Percentiles rank a stretch among this genome's conserved stretches.
Evolutionary conservation across 2,329 filamentous ascomycete genomes (phyloP).

Genomic region (Trichophyton verrucosum): DNA sequence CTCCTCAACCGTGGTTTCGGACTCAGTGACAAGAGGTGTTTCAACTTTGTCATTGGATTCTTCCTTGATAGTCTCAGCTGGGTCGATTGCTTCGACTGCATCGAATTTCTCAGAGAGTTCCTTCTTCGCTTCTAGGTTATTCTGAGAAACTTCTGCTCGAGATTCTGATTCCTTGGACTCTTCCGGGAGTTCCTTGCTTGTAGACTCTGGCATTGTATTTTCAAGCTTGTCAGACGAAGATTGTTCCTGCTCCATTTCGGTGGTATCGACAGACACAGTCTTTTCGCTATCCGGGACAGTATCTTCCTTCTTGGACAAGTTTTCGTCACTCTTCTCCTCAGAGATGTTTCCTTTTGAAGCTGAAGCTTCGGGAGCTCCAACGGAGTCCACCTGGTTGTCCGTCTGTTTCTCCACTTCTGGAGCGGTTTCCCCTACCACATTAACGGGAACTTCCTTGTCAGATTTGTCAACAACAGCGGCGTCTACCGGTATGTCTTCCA

Average conservation of each 20-base stretch:
- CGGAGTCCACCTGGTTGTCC: neutral
- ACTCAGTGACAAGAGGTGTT: neutral
- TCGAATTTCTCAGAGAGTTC: neutral
- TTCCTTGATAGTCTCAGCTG: neutral
- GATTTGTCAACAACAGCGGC: neutral
- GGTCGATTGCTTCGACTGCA: neutral
- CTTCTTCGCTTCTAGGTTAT: neutral
- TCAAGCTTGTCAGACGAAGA: neutral
- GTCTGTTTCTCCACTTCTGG: conserved; percentile 6
- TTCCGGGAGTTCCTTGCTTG: conserved; percentile 12
- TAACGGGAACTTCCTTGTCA: neutral
- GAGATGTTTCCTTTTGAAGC: too few relatives aligned
- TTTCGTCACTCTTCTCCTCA: neutral
- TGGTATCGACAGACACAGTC: neutral
- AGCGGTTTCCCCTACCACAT: conserved; percentile 8
- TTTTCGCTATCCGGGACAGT: neutral
- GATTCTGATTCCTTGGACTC: neutral
- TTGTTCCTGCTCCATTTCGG: neutral
- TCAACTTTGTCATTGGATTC: neutral
- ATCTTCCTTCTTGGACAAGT: neutral
- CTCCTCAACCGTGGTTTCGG: neutral
- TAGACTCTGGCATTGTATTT: conserved; percentile 22
- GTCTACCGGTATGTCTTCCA: neutral
- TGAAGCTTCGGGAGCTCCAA: neutral
- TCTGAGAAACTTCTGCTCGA: neutral